Conservation (phyloP, 2,329 filamentous ascomycete genomes). For the Pseudogymnoascus sp. region DNA sequence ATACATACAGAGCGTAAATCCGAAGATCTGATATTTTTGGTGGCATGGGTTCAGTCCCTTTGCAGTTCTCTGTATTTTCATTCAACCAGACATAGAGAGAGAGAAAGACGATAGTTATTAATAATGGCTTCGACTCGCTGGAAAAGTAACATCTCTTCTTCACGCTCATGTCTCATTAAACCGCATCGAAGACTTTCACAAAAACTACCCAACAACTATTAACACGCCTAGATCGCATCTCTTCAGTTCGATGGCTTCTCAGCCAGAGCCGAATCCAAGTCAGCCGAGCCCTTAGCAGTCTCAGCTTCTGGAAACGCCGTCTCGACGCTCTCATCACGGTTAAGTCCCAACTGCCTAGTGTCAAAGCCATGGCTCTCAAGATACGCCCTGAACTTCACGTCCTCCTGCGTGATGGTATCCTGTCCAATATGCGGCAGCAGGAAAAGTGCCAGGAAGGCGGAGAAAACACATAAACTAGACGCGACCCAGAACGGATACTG, state of each 20-base stretch:
- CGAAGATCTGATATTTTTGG: conserved; percentile 6
- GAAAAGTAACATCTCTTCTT: background rate
- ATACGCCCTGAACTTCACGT: conserved; percentile 66
- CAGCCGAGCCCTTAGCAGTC: background rate
- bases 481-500: conserved; percentile 92
- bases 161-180: background rate
- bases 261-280: background rate
- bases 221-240: background rate
- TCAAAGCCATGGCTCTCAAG: conserved; percentile 72
- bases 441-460: conserved; percentile 58
- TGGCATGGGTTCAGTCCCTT: background rate
- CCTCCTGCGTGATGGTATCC: conserved; percentile 76
- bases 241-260: background rate
- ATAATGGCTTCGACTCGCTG: background rate
- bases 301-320: background rate
- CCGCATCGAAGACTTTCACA: background rate
- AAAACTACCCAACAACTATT: background rate
- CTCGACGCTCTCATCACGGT: conserved; percentile 16
- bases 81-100: background rate
- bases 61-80: background rate
- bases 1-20: conserved; percentile 4
- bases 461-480: conserved; percentile 67
- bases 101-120: background rate
- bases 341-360: conserved; percentile 47
- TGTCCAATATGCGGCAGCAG: conserved; percentile 72